phyloP scores from a whole-genome alignment of 805 yeast species.

The Kodamaea jinghongensis region DNA sequence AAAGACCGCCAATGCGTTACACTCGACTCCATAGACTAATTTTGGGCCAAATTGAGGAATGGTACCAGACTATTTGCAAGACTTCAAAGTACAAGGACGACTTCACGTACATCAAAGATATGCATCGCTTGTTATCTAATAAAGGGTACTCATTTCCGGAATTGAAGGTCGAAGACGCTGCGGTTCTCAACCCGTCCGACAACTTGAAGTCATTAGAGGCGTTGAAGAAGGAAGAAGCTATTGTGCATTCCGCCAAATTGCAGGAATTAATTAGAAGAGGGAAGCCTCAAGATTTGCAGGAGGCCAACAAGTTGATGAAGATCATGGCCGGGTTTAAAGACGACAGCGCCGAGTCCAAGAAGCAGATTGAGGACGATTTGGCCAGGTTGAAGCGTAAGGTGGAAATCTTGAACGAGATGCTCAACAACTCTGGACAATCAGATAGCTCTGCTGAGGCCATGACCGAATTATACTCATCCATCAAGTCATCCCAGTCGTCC shows the following conservation, averaged over 20 bases:
- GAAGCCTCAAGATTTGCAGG: slow-evolving; percentile 89
- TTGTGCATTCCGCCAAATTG: slow-evolving; percentile 90
- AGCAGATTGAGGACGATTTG: slow-evolving; percentile 78
- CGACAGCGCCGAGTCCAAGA: slow-evolving; percentile 74
- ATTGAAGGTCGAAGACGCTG: slow-evolving; percentile 83
- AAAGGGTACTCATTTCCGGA: slow-evolving; percentile 96
- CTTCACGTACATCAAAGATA: slow-evolving; percentile 86
- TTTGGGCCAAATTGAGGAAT: slow-evolving; percentile 89
- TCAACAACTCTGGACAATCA: slow-evolving; percentile 46
- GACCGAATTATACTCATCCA: slow-evolving; percentile 69
- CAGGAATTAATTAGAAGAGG: slow-evolving; percentile 96
- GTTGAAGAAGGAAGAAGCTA: slow-evolving; percentile 85
- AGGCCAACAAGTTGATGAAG: slow-evolving; percentile 95
- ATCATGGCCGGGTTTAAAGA: slow-evolving; percentile 97
- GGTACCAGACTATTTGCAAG: slow-evolving; percentile 93
- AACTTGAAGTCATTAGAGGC: slow-evolving; percentile 85
- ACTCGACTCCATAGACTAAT: slow-evolving; percentile 80
- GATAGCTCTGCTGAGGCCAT: slow-evolving; percentile 66
- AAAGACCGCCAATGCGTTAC: slow-evolving; percentile 85
- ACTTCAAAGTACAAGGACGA: slow-evolving; percentile 90
- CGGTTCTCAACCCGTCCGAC: slow-evolving; percentile 88
- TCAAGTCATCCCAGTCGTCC: slow-evolving; percentile 84
- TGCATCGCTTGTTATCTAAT: slow-evolving; percentile 85
- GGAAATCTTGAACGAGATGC: slow-evolving; percentile 85
- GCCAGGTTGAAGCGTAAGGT: slow-evolving; percentile 82